These are phyloP conservation scores for Penicillium sp. DNA, from an alignment of 2,329 filamentous ascomycete genomes.

Conservation along the genomic window DNA sequence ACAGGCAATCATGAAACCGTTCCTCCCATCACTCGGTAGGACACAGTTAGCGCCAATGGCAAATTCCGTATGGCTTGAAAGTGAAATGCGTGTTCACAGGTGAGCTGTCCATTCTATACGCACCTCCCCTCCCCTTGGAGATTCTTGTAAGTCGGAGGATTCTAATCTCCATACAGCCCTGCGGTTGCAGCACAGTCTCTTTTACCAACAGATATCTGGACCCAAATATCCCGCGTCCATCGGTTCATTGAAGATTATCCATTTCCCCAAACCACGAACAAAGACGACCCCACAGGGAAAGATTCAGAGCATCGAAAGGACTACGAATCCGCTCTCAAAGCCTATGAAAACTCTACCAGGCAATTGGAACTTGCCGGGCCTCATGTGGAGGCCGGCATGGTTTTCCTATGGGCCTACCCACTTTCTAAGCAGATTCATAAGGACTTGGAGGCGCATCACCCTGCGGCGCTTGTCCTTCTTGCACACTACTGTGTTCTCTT, in stretches of 20 bases:
- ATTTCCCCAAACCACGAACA: conserved; percentile 12
- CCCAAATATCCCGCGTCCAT: conserved; percentile 21
- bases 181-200: conserved; percentile 21
- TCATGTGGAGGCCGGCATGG: conserved; percentile 28
- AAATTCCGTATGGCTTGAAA: conserved; percentile 23
- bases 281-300: background rate
- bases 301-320: conserved; percentile 17
- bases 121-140: background rate
- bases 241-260: conserved; percentile 26
- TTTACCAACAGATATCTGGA: conserved; percentile 26
- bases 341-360: conserved; percentile 18
- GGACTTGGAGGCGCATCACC: conserved; percentile 21
- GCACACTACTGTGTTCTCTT: conserved; percentile 29
- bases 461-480: conserved; percentile 27
- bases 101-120: background rate
- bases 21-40: conserved; percentile 20
- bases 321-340: conserved; percentile 21
- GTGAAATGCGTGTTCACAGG: conserved; percentile 25
- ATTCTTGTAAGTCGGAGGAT: background rate
- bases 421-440: conserved; percentile 25
- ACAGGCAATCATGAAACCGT: conserved; percentile 29
- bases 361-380: conserved; percentile 28
- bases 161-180: conserved; percentile 15
- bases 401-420: conserved; percentile 28
- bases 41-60: conserved; percentile 27